Evolutionary conservation across 75 land plant species (phyloP).

Genomic region (Gnetum montanum): DNA sequence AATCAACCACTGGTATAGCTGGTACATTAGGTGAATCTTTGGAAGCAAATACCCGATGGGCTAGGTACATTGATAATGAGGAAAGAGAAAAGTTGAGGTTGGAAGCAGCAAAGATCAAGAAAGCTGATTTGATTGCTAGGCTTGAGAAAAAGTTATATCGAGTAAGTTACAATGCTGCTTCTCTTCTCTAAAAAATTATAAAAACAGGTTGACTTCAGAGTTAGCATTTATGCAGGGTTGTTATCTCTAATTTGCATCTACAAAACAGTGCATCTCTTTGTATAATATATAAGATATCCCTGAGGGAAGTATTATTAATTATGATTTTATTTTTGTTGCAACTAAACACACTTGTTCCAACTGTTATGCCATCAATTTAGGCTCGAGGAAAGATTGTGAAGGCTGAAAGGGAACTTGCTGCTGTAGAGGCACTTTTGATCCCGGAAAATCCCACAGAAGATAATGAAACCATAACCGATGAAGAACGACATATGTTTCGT

Average conservation of each 20-base stretch:
- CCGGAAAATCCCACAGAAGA: slow-evolving; percentile 57
- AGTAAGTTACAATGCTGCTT: slow-evolving; percentile 54
- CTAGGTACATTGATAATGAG: slow-evolving; percentile 46
- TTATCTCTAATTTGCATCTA: background rate
- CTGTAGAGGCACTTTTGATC: slow-evolving; percentile 51
- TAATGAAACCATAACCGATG: slow-evolving; percentile 70
- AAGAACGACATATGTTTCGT: slow-evolving; percentile 67
- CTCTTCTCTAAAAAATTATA: too few species aligned
- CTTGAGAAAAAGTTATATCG: slow-evolving; percentile 54
- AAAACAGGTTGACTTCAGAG: too few species aligned
- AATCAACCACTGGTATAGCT: slow-evolving; percentile 23
- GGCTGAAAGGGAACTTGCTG: slow-evolving; percentile 62
- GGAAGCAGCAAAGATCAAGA: slow-evolving; percentile 42
- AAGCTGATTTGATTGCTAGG: slow-evolving; percentile 22
- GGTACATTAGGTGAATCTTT: slow-evolving; percentile 79
- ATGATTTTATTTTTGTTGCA: background rate
- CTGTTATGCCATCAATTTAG: too few species aligned
- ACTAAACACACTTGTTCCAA: background rate
- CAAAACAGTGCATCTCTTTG: background rate
- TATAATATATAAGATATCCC: background rate
- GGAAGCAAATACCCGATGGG: slow-evolving; percentile 78
- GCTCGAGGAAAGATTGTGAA: slow-evolving; percentile 57
- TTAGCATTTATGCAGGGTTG: background rate
- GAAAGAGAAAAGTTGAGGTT: slow-evolving; percentile 40
- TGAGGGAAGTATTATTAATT: background rate